These are phyloP conservation scores for Hymenoscyphus fraxineus DNA, from an alignment of 2,329 filamentous ascomycete species.

Conservation along the genomic window DNA sequence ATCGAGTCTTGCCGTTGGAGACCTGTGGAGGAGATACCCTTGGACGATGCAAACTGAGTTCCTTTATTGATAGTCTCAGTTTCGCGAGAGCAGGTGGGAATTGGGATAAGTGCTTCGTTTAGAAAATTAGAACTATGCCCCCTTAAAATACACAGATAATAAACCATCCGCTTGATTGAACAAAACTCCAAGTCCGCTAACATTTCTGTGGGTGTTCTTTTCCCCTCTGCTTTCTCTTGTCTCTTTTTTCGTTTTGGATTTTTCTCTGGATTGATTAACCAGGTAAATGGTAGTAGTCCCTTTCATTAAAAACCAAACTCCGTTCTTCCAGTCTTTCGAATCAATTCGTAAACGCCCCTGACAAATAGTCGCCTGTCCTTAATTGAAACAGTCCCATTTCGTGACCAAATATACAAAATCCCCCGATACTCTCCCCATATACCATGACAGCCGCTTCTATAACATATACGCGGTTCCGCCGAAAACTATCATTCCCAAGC, in stretches of 20 bases:
- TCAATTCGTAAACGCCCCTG: slow-evolving; percentile 21
- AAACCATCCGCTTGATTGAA: not conserved
- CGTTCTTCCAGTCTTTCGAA: slow-evolving; percentile 4
- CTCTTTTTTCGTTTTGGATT: slow-evolving; percentile 5
- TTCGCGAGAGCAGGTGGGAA: slow-evolving; percentile 70
- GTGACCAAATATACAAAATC: slow-evolving; percentile 22
- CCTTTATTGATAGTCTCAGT: slow-evolving; percentile 69
- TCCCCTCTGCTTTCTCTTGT: not conserved
- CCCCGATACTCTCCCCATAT: not conserved
- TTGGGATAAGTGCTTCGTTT: slow-evolving; percentile 63
- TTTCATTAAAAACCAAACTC: slow-evolving; percentile 9
- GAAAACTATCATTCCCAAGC: slow-evolving; percentile 35
- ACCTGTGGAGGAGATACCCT: slow-evolving; percentile 66
- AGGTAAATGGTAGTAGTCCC: slow-evolving; percentile 10
- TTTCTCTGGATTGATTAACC: slow-evolving; percentile 8
- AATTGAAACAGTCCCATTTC: slow-evolving; percentile 9
- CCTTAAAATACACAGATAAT: slow-evolving; percentile 12
- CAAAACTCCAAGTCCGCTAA: too few species aligned
- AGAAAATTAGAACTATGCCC: slow-evolving; percentile 5
- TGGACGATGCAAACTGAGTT: slow-evolving; percentile 66
- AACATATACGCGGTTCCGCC: slow-evolving; percentile 35
- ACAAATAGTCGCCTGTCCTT: slow-evolving; percentile 14
- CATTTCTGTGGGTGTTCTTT: not conserved
- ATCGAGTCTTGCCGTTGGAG: slow-evolving; percentile 69
- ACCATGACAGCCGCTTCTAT: slow-evolving; percentile 16